A percentile compares a stretch with the other conserved stretches of the same genome.
These are phyloP conservation scores for Xylaria telfairii DNA, from an alignment of 495 filamentous ascomycete species.

Conservation along the genomic window DNA sequence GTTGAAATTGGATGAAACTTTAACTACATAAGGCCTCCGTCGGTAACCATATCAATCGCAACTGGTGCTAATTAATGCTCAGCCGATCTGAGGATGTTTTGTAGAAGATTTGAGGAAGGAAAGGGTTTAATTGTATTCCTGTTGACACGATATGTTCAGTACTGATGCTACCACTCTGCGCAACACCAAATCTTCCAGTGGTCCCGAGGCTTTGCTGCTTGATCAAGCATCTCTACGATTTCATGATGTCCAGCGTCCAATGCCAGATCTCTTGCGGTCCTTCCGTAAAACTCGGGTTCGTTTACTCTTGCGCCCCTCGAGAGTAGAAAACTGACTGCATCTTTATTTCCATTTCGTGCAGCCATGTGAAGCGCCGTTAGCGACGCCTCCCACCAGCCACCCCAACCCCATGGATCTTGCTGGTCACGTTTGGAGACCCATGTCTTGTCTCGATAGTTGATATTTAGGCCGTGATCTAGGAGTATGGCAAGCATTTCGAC, in stretches of 20 bases:
- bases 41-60: not conserved
- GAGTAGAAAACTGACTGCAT: conserved; percentile 12
- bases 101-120: too few species aligned
- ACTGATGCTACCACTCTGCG: too few species aligned
- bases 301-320: conserved; percentile 1
- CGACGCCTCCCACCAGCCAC: not conserved
- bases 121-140: not conserved
- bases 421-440: not conserved
- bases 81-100: too few species aligned
- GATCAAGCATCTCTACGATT: not conserved
- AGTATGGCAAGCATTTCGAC: conserved; percentile 9
- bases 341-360: not conserved
- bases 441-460: conserved; percentile 4
- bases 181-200: too few species aligned
- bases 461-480: conserved; percentile 7
- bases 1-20: not conserved
- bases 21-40: not conserved
- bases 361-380: conserved; percentile 3
- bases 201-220: conserved; percentile 6
- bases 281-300: not conserved
- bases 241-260: conserved; percentile 6
- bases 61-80: conserved; percentile 3
- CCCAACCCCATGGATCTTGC: not conserved
- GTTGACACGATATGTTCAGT: not conserved
- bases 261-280: not conserved